A percentile compares a stretch with the other conserved stretches of the same genome.
These are phyloP conservation scores for Naganishia onofrii DNA, from an alignment of 768 basidiomycete species.

Conservation along the genomic window DNA sequence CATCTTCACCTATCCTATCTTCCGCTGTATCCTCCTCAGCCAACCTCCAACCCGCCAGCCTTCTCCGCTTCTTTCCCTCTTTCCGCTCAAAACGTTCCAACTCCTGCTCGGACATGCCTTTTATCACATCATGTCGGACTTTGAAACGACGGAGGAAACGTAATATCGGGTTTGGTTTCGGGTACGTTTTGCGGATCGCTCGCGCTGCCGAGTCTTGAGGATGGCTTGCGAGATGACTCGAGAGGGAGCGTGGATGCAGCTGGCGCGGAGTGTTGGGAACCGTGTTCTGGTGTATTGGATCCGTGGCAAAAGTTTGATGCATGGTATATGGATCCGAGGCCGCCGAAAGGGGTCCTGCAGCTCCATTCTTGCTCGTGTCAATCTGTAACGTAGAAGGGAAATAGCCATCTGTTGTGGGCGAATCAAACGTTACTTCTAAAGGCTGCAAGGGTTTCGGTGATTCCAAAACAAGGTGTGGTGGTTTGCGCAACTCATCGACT, in stretches of 20 bases:
- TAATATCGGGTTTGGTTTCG: slow-evolving; percentile 47
- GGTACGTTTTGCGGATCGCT: slow-evolving; percentile 56
- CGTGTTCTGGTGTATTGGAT: slow-evolving; percentile 17
- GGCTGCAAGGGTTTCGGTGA: not conserved
- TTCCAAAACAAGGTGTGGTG: not conserved
- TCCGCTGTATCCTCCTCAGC: slow-evolving; percentile 54
- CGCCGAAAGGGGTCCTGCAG: not conserved
- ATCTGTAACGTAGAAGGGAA: not conserved
- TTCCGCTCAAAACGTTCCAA: slow-evolving; percentile 36
- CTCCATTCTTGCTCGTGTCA: not conserved
- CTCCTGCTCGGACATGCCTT: slow-evolving; percentile 39
- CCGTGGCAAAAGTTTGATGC: not conserved
- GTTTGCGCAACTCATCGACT: not conserved
- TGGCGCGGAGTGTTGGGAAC: slow-evolving; percentile 8
- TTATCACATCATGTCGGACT: slow-evolving; percentile 52
- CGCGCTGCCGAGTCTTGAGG: slow-evolving; percentile 52
- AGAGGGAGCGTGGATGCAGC: slow-evolving; percentile 44
- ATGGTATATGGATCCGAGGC: slow-evolving; percentile 18
- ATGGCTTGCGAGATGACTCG: slow-evolving; percentile 55
- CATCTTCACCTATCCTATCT: slow-evolving; percentile 57
- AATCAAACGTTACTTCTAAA: not conserved
- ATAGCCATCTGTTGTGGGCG: slow-evolving; percentile 9
- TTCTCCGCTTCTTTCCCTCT: slow-evolving; percentile 39
- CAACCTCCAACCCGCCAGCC: slow-evolving; percentile 50
- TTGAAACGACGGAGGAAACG: slow-evolving; percentile 48